phyloP scores from a whole-genome alignment of 164 flowering plant species.

The Vitis labrusca region DNA sequence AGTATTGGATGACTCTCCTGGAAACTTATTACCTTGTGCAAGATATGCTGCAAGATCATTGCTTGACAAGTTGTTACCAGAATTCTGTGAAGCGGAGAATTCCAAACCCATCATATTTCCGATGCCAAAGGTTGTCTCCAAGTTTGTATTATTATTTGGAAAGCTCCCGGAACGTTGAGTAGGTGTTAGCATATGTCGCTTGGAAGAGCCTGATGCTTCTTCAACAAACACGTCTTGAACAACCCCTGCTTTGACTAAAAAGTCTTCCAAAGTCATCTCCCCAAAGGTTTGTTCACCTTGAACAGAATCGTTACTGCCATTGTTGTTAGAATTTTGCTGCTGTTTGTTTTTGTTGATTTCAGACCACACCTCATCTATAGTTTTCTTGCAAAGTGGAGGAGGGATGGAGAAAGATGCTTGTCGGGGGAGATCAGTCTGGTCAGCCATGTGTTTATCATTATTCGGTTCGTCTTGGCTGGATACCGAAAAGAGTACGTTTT shows the following conservation, averaged over 20 bases:
- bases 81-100: neutral
- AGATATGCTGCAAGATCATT: conserved; percentile 8
- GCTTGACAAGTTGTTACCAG: neutral
- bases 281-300: conserved; percentile 28
- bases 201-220: neutral
- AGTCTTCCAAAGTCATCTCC: conserved; percentile 33
- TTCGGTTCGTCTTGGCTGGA: neutral
- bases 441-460: neutral
- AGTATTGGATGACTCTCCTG: neutral
- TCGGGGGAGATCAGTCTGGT: neutral
- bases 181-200: neutral
- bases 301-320: neutral
- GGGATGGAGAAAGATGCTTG: conserved; percentile 29
- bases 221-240: conserved; percentile 14
- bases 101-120: conserved; percentile 1
- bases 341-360: conserved; percentile 23
- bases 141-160: neutral
- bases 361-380: conserved; percentile 29
- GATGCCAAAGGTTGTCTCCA: conserved; percentile 6
- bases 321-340: neutral
- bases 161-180: neutral
- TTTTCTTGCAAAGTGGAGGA: conserved; percentile 21
- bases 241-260: conserved; percentile 30
- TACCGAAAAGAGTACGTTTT: neutral
- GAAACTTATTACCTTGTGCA: neutral